phyloP scores from a whole-genome alignment of 768 basidiomycete species.

The Agaricus sinodeliciosus region DNA sequence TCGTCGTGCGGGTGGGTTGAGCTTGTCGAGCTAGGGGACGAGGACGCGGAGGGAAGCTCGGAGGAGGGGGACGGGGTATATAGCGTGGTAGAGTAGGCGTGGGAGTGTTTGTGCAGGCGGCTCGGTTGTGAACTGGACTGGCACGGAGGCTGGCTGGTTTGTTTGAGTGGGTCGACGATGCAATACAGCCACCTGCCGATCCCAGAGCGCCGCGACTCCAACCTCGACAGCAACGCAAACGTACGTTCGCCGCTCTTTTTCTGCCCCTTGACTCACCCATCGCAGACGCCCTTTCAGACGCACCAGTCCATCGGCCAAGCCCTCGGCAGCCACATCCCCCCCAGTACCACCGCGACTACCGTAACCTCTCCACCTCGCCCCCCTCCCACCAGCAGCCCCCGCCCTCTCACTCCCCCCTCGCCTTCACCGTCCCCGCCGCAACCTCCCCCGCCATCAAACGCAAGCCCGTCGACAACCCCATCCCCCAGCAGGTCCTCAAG shows the following conservation, averaged over 20 bases:
- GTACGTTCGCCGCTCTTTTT: constrained; percentile 31
- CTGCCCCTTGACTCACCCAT: constrained; percentile 19
- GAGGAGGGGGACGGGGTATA: constrained; percentile 27
- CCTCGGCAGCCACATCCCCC: constrained; percentile 42
- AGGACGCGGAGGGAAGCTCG: constrained; percentile 37
- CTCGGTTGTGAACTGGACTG: constrained; percentile 21
- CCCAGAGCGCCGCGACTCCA: constrained; percentile 47
- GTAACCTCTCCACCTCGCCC: constrained; percentile 32
- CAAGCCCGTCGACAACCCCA: constrained; percentile 33
- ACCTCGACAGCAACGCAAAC: constrained; percentile 52
- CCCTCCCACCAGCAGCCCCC: constrained; percentile 28
- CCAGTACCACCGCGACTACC: constrained; percentile 22
- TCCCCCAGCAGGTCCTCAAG: constrained; percentile 10
- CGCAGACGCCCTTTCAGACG: constrained; percentile 42
- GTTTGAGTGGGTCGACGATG: constrained; percentile 48
- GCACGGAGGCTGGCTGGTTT: constrained; percentile 8
- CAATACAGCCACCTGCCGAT: constrained; percentile 51
- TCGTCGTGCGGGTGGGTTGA: neutral
- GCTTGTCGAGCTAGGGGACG: constrained; percentile 29
- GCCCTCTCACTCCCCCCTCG: constrained; percentile 30
- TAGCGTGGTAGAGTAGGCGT: constrained; percentile 10
- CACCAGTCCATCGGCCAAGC: constrained; percentile 62
- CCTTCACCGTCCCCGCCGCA: constrained; percentile 27
- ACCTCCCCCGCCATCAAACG: constrained; percentile 40
- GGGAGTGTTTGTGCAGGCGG: constrained; percentile 5